Conservation (phyloP, 2,329 filamentous ascomycete genomes). For the Pseudogymnoascus sp. region DNA sequence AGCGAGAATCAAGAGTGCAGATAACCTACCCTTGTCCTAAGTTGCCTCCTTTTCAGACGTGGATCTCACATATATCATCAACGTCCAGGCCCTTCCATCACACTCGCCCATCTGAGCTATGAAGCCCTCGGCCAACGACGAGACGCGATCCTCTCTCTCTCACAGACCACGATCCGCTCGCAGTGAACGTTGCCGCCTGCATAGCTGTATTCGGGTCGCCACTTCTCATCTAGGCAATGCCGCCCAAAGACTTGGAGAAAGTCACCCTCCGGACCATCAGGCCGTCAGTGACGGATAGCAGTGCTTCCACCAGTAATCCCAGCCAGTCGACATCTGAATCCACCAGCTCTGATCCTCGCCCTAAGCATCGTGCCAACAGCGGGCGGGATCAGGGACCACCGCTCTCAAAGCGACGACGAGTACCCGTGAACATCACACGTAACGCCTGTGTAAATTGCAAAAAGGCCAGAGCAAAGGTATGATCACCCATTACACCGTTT, state of each 20-base stretch:
- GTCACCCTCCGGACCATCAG: not conserved
- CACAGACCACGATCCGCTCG: not conserved
- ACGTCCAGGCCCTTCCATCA: not conserved
- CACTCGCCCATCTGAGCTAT: not conserved
- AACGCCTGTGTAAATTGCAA: conserved; percentile 32
- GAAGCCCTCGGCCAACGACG: not conserved
- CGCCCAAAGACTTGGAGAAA: not conserved
- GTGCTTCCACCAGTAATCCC: conserved; percentile 21
- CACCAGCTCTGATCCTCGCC: conserved; percentile 23
- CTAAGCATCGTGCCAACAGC: conserved; percentile 18
- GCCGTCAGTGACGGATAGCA: conserved; percentile 12
- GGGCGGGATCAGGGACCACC: conserved; percentile 13
- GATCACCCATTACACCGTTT: not conserved
- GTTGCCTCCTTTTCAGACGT: not conserved
- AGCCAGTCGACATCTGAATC: conserved; percentile 23
- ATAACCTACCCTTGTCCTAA: not conserved
- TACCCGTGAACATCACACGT: conserved; percentile 28
- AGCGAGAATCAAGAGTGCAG: not conserved
- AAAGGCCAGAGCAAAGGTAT: conserved; percentile 31
- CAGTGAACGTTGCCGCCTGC: not conserved
- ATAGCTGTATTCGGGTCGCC: not conserved
- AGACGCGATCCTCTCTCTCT: not conserved
- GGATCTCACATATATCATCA: not conserved
- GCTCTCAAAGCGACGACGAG: conserved; percentile 25
- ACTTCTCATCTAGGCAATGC: not conserved